Conservation (phyloP, 2,329 filamentous ascomycete genomes). For the Fonsecaea multimorphosa region DNA sequence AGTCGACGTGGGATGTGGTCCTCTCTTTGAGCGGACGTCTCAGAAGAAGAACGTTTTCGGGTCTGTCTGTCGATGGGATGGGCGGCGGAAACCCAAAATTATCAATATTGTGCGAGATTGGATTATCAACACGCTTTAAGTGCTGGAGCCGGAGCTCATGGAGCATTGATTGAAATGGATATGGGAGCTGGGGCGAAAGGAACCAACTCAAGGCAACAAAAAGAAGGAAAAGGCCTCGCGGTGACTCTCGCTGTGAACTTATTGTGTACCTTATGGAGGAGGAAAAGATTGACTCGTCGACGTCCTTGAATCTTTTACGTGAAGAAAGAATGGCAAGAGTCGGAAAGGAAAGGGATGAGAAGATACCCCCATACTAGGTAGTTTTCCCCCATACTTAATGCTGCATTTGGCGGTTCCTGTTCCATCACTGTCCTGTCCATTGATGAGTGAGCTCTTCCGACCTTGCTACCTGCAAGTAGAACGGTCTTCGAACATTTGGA, state of each 20-base stretch:
- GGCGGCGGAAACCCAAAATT: constrained; percentile 1
- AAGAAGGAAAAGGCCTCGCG: neutral
- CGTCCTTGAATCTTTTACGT: constrained; percentile 3
- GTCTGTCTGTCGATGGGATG: constrained; percentile 2
- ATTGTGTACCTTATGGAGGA: constrained; percentile 7
- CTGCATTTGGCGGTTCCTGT: neutral
- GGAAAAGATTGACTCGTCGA: constrained; percentile 6
- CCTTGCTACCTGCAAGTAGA: no score
- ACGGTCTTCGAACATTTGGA: no score
- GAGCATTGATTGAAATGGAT: neutral
- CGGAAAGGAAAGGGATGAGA: neutral
- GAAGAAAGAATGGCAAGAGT: constrained; percentile 9
- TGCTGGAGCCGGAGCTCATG: constrained; percentile 7
- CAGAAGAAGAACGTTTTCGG: neutral
- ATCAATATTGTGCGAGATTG: constrained; percentile 6
- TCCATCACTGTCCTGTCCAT: neutral
- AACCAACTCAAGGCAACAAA: constrained; percentile 1
- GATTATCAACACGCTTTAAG: constrained; percentile 5
- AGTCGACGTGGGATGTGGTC: neutral
- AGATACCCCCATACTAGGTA: constrained; percentile 1
- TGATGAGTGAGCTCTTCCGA: neutral
- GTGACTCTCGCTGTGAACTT: neutral
- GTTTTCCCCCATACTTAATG: neutral
- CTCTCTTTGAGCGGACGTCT: constrained; percentile 4
- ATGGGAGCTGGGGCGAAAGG: neutral